Evolutionary conservation across 306 rosid species (phyloP), one percentile per base, ranked within the genome.

Genomic region (Sophora flavescens): DNA sequence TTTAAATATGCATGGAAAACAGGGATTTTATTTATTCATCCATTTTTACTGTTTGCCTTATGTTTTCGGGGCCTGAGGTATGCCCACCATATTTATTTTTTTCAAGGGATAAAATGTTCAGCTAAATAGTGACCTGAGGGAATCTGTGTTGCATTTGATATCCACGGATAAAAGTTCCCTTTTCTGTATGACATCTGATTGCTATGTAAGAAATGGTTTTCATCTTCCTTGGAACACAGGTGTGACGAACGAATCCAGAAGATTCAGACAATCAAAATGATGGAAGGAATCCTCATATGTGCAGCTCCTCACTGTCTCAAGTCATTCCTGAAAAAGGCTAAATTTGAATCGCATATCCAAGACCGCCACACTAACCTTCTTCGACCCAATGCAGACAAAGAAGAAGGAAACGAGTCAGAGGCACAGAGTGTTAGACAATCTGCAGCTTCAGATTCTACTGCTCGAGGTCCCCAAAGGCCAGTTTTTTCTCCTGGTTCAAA

Each of bases 251-350:
- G 99, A 39, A 91, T 96, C 78, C 99, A 91, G 88, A 96, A 93
- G 91, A 96, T 96, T 81, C 99, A 89, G 81, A 93, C 99, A 2
- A 87, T 96, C 58, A 93, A 96, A 91, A 79, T 96, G 88, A 93
- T 96, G 98, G 99, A 96, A 88, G 99, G 99, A 75, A 96, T 93
- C 84, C 87, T 91, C 78, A 78, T 96, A 61, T 96, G 99, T 67
- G 99, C 97, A 41, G 99, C 98, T 56, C 98, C 98, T 70, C 99
- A 96, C 71, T 96, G 99, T 84, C 97, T 93, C 57, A 96, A 89
- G 80, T 88, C 99, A 70, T 96, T 96, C 84, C 67, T 96, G 67
- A 93, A 89, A 86, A 83, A 84, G 81, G 58, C 80, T 62, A 98
- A 96, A 8, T 93, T 96, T 78, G 99, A 96, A 79, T 83, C 91